Evolutionary conservation across 805 yeast genomes (phyloP).

Genomic region (Candida boleticola): DNA sequence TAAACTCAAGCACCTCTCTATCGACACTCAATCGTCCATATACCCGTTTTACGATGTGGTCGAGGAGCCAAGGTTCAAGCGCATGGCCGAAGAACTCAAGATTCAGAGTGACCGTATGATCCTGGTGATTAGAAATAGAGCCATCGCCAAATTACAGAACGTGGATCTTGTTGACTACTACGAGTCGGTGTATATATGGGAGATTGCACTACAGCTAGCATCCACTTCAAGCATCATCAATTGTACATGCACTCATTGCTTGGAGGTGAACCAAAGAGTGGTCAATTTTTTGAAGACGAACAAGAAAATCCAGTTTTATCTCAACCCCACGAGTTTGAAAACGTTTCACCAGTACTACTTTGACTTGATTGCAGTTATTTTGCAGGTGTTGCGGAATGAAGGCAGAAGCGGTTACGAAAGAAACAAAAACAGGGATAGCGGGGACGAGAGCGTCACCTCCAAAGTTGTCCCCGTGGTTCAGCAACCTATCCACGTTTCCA

Average conservation of each 20-base stretch:
- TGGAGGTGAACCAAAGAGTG: background rate
- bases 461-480: background rate
- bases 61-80: background rate
- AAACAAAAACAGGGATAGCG: background rate
- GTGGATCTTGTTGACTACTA: conserved; percentile 9
- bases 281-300: conserved; percentile 8
- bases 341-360: conserved; percentile 7
- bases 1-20: conserved; percentile 2
- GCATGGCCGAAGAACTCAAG: background rate
- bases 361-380: conserved; percentile 8
- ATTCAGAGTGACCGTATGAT: background rate
- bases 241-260: background rate
- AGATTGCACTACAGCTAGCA: background rate
- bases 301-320: conserved; percentile 12
- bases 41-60: conserved; percentile 5
- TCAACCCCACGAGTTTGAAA: conserved; percentile 12
- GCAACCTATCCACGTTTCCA: background rate
- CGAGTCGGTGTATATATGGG: conserved; percentile 11
- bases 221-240: background rate
- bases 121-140: background rate
- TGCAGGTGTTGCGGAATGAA: conserved; percentile 3
- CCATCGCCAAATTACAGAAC: background rate
- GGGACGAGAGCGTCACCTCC: background rate
- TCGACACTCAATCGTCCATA: conserved; percentile 9
- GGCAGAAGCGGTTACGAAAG: background rate